These are phyloP conservation scores for Gleditsia sinensis DNA, from an alignment of 306 rosid species.

Conservation along the genomic window DNA sequence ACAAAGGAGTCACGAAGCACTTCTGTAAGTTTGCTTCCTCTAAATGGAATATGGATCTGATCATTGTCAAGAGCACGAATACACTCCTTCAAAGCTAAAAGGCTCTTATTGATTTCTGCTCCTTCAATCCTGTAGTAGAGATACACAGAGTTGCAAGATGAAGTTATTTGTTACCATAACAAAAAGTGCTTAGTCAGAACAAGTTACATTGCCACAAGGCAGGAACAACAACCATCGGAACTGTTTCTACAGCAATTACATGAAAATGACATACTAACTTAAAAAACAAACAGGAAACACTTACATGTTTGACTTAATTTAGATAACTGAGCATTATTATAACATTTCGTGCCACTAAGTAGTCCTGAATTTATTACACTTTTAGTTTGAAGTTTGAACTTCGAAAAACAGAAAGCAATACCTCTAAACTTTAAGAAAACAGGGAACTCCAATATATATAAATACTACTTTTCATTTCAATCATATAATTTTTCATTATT, in stretches of 20 bases:
- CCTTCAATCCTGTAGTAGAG: slow-evolving; percentile 79
- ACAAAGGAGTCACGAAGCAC: slow-evolving; percentile 98
- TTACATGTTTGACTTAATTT: neutral
- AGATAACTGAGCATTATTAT: neutral
- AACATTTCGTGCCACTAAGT: neutral
- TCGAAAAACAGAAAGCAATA: neutral
- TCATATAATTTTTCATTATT: neutral
- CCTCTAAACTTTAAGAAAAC: neutral
- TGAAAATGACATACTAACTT: slow-evolving; percentile 1
- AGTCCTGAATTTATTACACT: neutral
- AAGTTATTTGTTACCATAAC: neutral
- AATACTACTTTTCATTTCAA: neutral
- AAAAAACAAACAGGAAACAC: neutral
- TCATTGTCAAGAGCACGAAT: slow-evolving; percentile 98
- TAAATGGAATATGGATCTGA: slow-evolving; percentile 95
- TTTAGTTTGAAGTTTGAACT: neutral
- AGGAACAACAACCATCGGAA: neutral
- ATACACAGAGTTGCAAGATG: slow-evolving; percentile 10
- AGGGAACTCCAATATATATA: neutral
- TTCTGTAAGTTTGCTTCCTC: slow-evolving; percentile 99
- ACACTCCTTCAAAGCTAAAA: slow-evolving; percentile 97
- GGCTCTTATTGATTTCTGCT: slow-evolving; percentile 96
- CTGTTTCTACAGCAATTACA: neutral
- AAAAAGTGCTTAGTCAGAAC: neutral
- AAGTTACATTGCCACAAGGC: neutral